Conservation (phyloP, 83 land plant species). For the Picea abies region DNA sequence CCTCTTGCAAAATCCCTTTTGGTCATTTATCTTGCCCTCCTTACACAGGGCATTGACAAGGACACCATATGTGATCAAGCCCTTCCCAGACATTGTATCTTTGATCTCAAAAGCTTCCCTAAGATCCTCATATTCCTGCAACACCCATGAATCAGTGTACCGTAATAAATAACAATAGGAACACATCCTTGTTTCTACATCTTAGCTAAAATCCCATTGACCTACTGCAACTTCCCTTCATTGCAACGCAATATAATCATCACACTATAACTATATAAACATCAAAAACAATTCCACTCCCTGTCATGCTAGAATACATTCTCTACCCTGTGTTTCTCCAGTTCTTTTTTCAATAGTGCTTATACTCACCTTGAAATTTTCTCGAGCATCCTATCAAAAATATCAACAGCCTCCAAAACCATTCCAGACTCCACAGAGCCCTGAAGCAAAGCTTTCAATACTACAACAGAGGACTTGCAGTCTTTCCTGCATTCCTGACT, state of each 20-base stretch:
- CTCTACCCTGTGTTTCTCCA: constrained; percentile 32
- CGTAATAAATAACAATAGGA: neutral
- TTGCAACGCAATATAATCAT: constrained; percentile 57
- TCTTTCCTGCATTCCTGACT: neutral
- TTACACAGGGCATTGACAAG: constrained; percentile 38
- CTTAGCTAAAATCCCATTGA: neutral
- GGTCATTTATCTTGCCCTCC: constrained; percentile 40
- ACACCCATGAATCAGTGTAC: neutral
- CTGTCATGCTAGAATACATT: constrained; percentile 39
- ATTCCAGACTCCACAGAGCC: constrained; percentile 36
- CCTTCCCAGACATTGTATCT: constrained; percentile 45
- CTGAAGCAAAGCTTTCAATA: constrained; percentile 37
- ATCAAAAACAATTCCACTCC: constrained; percentile 40
- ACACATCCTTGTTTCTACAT: neutral
- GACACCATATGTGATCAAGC: constrained; percentile 49
- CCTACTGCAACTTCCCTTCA: constrained; percentile 31
- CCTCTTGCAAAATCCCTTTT: constrained; percentile 13
- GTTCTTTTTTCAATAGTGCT: neutral
- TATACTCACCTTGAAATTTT: constrained; percentile 26
- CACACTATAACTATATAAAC: constrained; percentile 40
- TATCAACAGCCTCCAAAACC: constrained; percentile 28
- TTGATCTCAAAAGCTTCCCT: constrained; percentile 17
- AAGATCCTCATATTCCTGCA: neutral
- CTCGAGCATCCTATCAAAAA: constrained; percentile 31
- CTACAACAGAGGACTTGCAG: neutral